Base-by-base conservation (phyloP, 495 filamentous ascomycete genomes). In the Daldinia caldariorum region DNA sequence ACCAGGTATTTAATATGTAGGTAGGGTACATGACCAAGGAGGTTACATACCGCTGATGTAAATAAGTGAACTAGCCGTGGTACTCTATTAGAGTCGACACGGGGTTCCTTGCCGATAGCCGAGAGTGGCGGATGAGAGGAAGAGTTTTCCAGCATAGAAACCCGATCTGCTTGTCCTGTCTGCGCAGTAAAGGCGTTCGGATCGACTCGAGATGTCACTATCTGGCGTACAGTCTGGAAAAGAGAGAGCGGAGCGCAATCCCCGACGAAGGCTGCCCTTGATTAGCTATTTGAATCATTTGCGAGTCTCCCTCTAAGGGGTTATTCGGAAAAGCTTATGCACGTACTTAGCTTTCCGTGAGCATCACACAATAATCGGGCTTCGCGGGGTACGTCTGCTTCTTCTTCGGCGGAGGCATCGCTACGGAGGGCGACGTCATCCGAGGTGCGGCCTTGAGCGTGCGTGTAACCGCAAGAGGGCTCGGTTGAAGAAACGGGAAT, bases 191-290 rank as follows among this genome's bases (percentile, higher is more conserved):
- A 91, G 13, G 86, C 83, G 43, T 87, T 85, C 2, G 85, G 80
- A 20, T 89, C 89, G 35, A 88, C 85, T 3, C 84, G 83, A 8
- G 85, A 84, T 7, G 85, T 87, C n/a, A 92, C 88, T 31, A 92
- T 87, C 45, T 88, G 83, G 6, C 89, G 87, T 41, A 91, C 82
- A 22, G 88, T 87, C 74, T 91, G 89, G 63, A 91, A 81, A 69
- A 90, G 89, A 0, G 89, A 90, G 32, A 91, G 79, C 43, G 87
- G 89, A 13, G 89, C 89, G 12, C 89, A 89, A 63, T 92, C 89
- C 10, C 89, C 89, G 61, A 91, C 85, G 71, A 91, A 92, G 53
- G 85, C 79, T 76, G 38, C 20, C 14, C 54, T 47, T 4, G 22
- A 4, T 10, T 22, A 47, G 20, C 20, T 20, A 47, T 9, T 22